Evolutionary conservation across 768 basidiomycete species (phyloP).

Genomic region (Suillus spraguei): DNA sequence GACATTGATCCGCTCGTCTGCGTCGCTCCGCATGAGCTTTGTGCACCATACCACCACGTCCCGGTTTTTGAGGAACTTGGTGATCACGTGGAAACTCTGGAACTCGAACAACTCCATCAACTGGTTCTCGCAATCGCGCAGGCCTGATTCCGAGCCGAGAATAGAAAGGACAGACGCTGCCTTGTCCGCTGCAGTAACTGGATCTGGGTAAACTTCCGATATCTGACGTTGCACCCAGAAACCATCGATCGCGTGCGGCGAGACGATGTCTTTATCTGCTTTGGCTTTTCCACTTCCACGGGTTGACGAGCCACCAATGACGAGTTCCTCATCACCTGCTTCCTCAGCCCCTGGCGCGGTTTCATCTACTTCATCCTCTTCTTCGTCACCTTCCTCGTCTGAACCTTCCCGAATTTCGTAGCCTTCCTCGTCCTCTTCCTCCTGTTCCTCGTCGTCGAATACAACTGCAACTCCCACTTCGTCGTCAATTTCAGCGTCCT

Average conservation of each 20-base stretch:
- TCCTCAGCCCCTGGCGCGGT: slow-evolving; percentile 44
- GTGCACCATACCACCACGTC: slow-evolving; percentile 99
- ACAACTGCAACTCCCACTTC: slow-evolving; percentile 98
- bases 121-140: slow-evolving; percentile 93
- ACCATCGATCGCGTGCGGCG: slow-evolving; percentile 90
- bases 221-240: slow-evolving; percentile 99
- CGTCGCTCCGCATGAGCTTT: slow-evolving; percentile 86
- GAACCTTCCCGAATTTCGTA: slow-evolving; percentile 85
- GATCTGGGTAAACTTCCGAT: slow-evolving; percentile 88
- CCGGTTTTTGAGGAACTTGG: slow-evolving; percentile 91
- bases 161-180: slow-evolving; percentile 81
- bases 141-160: slow-evolving; percentile 82
- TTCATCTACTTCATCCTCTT: slow-evolving; percentile 44
- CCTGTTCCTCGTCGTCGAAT: slow-evolving; percentile 96
- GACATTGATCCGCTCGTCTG: slow-evolving; percentile 87
- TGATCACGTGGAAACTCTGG: slow-evolving; percentile 86
- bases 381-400: slow-evolving; percentile 73
- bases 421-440: slow-evolving; percentile 89
- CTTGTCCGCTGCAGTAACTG: slow-evolving; percentile 92
- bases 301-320: slow-evolving; percentile 70
- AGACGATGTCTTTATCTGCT: slow-evolving; percentile 76
- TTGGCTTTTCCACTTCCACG: slow-evolving; percentile 48
- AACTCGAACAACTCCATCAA: slow-evolving; percentile 98
- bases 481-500: slow-evolving; percentile 91
- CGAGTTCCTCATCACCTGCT: slow-evolving; percentile 66